Evolutionary conservation across 371 early-diverging fungal genomes (phyloP).

Genomic region (Mycotypha africana): DNA sequence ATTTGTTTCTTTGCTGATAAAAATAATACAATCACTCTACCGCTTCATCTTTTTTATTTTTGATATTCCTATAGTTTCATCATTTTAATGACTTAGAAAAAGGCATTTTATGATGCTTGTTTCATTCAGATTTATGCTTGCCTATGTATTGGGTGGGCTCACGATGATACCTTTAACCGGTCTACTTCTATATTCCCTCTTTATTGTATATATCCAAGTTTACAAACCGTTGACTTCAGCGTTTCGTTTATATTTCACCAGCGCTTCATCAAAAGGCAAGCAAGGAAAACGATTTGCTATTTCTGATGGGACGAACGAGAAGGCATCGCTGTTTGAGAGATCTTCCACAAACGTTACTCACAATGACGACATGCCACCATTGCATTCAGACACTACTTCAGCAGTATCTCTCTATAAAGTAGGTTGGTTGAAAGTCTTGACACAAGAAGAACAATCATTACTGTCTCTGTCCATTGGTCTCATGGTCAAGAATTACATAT

Average conservation of each 20-base stretch:
- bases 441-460: constrained; percentile 20
- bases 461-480: constrained; percentile 29
- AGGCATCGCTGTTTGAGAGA: too few relatives aligned
- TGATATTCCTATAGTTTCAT: too few relatives aligned
- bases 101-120: background rate
- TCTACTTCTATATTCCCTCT: background rate
- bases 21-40: background rate
- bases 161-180: constrained; percentile 31
- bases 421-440: constrained; percentile 46
- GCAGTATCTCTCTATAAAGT: constrained; percentile 41
- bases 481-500: constrained; percentile 35
- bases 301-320: too few relatives aligned
- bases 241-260: too few relatives aligned
- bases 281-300: background rate
- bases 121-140: background rate
- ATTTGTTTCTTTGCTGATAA: too few relatives aligned
- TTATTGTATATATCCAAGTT: constrained; percentile 1
- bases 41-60: constrained; percentile 1
- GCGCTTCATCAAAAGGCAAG: background rate
- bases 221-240: background rate
- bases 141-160: constrained; percentile 33
- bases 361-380: too few relatives aligned
- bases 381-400: too few relatives aligned
- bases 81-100: too few relatives aligned
- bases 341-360: too few relatives aligned